These are phyloP conservation scores for Rhazya stricta DNA, from an alignment of 257 asterid genomes.

Conservation along the genomic window DNA sequence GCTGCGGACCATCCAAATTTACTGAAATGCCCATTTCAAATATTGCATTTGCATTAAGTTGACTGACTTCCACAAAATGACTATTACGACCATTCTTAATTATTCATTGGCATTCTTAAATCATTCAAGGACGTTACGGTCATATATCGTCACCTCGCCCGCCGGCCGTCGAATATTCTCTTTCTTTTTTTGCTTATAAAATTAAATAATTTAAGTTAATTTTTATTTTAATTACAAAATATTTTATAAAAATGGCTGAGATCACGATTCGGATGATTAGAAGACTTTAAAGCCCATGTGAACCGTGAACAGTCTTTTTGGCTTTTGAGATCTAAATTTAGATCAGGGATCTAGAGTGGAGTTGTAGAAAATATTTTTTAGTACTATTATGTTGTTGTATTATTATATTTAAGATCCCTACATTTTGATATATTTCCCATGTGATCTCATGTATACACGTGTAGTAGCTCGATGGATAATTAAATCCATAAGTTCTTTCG, in stretches of 20 bases:
- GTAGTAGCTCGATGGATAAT: no score
- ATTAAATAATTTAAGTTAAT: neutral
- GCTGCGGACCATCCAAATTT: neutral
- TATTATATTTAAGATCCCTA: no score
- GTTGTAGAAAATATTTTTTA: neutral
- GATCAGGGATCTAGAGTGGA: neutral
- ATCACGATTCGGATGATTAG: neutral
- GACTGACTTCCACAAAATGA: neutral
- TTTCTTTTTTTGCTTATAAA: neutral
- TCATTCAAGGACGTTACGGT: neutral
- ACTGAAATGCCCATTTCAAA: neutral
- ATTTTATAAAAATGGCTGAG: neutral
- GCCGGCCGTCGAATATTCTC: neutral
- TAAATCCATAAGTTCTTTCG: no score
- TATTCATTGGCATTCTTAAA: neutral
- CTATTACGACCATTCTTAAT: neutral
- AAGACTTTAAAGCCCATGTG: neutral
- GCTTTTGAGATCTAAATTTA: neutral
- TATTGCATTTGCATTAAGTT: neutral
- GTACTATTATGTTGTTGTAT: no score
- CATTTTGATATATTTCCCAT: no score
- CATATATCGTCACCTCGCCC: neutral
- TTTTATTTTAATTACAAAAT: neutral
- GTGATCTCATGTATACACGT: no score
- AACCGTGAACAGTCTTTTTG: neutral